phyloP scores from a whole-genome alignment of 1,284 basidiomycete genomes.

The Kwoniella shivajii region DNA sequence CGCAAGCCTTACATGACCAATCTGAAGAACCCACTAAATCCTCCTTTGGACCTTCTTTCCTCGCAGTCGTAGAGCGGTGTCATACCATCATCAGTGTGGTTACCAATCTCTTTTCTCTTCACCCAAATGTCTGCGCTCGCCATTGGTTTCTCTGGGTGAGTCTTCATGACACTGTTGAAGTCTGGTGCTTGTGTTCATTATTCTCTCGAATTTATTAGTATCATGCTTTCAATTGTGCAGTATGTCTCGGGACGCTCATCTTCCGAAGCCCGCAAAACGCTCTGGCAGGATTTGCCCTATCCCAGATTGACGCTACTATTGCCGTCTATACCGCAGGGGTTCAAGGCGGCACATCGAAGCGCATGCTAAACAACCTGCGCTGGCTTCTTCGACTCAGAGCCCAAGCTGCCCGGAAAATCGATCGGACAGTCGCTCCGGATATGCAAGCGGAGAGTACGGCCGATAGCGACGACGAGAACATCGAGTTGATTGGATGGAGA shows the following conservation, averaged over 20 bases:
- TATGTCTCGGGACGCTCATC: slow-evolving; percentile 33
- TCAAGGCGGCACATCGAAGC: slow-evolving; percentile 6
- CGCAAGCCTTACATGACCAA: slow-evolving; percentile 16
- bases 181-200: too few species aligned
- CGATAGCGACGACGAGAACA: slow-evolving; percentile 23
- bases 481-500: slow-evolving; percentile 31
- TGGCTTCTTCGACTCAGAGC: slow-evolving; percentile 29
- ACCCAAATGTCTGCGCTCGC: slow-evolving; percentile 27
- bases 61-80: slow-evolving; percentile 21
- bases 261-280: slow-evolving; percentile 28
- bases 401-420: slow-evolving; percentile 15
- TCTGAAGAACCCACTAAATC: slow-evolving; percentile 19
- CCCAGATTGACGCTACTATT: slow-evolving; percentile 29
- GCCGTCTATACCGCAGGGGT: slow-evolving; percentile 23
- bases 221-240: slow-evolving; percentile 38
- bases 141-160: slow-evolving; percentile 41
- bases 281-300: slow-evolving; percentile 25
- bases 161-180: too few species aligned
- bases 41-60: slow-evolving; percentile 16
- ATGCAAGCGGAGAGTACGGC: neutral
- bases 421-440: neutral
- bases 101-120: slow-evolving; percentile 22
- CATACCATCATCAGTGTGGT: slow-evolving; percentile 26
- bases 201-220: too few species aligned
- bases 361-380: slow-evolving; percentile 27